These are phyloP conservation scores for Sporothrix humicola DNA, from an alignment of 2,329 filamentous ascomycete species.

Conservation along the genomic window DNA sequence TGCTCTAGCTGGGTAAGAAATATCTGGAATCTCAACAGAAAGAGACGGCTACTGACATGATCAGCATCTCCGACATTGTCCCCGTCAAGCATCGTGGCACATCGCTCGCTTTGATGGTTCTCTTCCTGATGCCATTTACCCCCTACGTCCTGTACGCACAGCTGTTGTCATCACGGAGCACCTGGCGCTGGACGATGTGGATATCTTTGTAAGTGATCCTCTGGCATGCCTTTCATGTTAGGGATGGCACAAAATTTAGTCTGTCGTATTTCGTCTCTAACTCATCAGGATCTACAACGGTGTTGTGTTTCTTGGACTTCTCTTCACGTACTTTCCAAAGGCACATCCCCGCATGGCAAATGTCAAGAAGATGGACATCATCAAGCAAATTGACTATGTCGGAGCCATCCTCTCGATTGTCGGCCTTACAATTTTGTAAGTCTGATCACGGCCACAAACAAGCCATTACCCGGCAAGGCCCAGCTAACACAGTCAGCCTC, in stretches of 20 bases:
- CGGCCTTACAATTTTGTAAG: background rate
- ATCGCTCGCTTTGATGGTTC: background rate
- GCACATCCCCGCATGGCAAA: constrained; percentile 11
- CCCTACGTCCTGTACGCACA: constrained; percentile 7
- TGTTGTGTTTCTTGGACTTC: background rate
- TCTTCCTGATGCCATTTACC: background rate
- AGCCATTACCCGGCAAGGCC: no score
- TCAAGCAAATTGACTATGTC: constrained; percentile 18
- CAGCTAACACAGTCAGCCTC: background rate
- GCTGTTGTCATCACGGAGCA: background rate
- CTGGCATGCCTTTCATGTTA: no score
- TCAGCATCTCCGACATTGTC: constrained; percentile 7
- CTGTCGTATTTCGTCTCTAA: background rate
- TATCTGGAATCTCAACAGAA: no score
- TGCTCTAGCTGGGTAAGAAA: background rate
- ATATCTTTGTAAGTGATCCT: background rate
- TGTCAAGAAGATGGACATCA: background rate
- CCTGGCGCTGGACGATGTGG: background rate
- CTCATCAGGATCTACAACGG: constrained; percentile 4
- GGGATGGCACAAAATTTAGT: no score
- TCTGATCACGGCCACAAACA: background rate
- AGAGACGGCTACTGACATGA: no score
- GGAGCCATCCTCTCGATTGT: background rate
- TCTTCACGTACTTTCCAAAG: constrained; percentile 10
- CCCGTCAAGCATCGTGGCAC: background rate